phyloP scores from a whole-genome alignment of 192 early-diverging fungal species.

The Umbelopsis isabellina region DNA sequence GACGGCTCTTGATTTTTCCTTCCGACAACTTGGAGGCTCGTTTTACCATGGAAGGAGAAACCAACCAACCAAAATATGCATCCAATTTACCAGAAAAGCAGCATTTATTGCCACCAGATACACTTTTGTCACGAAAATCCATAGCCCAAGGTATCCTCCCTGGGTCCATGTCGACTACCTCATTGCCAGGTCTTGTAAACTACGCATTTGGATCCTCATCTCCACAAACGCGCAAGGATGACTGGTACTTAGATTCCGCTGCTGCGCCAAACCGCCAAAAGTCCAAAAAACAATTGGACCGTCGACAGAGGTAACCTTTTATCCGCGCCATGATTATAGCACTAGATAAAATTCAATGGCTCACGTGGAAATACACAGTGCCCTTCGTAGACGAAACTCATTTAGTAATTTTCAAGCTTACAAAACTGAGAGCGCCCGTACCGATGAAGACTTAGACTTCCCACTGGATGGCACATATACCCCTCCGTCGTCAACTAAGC shows the following conservation, averaged over 20 bases:
- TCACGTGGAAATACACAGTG: conserved; percentile 14
- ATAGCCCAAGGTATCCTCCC: conserved; percentile 7
- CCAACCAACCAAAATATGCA: too few species aligned
- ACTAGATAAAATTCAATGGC: neutral
- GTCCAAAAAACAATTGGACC: neutral
- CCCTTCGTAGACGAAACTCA: conserved; percentile 31
- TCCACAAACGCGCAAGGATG: conserved; percentile 1
- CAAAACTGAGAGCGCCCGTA: conserved; percentile 24
- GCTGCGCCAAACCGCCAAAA: neutral
- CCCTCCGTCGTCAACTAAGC: neutral
- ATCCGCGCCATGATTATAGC: neutral
- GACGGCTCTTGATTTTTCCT: conserved; percentile 16
- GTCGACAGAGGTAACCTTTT: conserved; percentile 1
- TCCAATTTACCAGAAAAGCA: neutral
- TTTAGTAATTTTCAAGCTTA: conserved; percentile 35
- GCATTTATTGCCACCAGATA: neutral
- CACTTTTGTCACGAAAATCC: neutral
- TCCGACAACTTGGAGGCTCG: neutral
- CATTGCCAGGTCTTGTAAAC: conserved; percentile 2
- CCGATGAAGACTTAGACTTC: neutral
- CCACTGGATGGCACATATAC: neutral
- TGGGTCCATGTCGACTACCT: neutral
- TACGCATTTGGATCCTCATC: conserved; percentile 11
- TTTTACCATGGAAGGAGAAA: too few species aligned
- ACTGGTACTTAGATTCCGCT: neutral